Percentiles rank a stretch among this genome's conserved stretches.
Conservation (phyloP, 2,329 filamentous ascomycete genomes). For the Monosporascus ibericus region DNA sequence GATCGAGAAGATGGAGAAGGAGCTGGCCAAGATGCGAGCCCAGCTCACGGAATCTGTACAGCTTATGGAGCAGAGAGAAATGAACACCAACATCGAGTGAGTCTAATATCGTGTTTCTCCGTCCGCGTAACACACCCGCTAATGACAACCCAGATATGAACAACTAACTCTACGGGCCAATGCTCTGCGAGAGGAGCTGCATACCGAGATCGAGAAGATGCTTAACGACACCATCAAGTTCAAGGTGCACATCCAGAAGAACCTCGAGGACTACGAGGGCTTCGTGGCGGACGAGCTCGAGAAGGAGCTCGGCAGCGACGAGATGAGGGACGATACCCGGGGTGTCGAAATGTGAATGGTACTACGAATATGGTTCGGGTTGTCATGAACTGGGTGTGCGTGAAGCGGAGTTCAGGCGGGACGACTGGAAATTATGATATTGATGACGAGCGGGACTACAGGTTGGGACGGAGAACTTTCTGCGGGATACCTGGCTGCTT, state of each 20-base stretch:
- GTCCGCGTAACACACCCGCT: conserved; percentile 1
- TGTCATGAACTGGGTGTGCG: neutral
- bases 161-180: conserved; percentile 82
- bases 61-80: conserved; percentile 88
- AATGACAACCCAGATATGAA: conserved; percentile 61
- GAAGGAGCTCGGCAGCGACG: conserved; percentile 66
- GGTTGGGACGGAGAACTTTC: neutral
- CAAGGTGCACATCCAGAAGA: conserved; percentile 94
- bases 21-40: conserved; percentile 86
- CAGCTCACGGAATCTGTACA: conserved; percentile 81
- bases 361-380: neutral
- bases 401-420: neutral
- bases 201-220: conserved; percentile 93
- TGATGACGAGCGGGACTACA: neutral
- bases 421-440: neutral
- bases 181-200: conserved; percentile 87
- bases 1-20: conserved; percentile 98
- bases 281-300: conserved; percentile 94
- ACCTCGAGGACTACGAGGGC: conserved; percentile 86
- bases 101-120: conserved; percentile 26
- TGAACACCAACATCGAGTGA: conserved; percentile 93
- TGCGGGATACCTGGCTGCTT: neutral
- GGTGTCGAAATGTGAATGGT: neutral
- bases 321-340: conserved; percentile 46
- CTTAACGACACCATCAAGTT: conserved; percentile 97